Conservation (phyloP, 768 basidiomycete genomes). For the Lentinula sp. region DNA sequence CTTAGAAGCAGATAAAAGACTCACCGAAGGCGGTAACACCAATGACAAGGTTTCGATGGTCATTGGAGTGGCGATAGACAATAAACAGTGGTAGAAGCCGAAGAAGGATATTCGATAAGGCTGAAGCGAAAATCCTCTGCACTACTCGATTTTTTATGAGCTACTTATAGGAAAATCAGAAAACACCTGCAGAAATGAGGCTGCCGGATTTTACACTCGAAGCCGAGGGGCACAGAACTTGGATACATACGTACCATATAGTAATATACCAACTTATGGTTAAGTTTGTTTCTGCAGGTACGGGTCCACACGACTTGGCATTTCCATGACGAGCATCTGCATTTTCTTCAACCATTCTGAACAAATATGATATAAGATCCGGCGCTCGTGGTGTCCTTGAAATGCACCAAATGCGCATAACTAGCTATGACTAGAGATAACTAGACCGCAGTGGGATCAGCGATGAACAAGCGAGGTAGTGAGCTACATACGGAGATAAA, state of each 20-base stretch:
- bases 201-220: background rate
- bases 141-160: background rate
- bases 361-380: too few relatives aligned
- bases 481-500: background rate
- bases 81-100: background rate
- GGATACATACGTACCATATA: background rate
- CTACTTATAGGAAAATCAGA: background rate
- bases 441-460: background rate
- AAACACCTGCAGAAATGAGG: background rate
- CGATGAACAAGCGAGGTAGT: background rate
- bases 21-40: background rate
- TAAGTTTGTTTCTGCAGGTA: background rate
- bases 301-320: too few relatives aligned
- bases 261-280: background rate
- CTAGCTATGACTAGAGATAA: too few relatives aligned
- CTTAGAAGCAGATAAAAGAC: background rate
- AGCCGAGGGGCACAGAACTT: background rate
- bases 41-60: background rate
- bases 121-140: background rate
- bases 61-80: background rate
- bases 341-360: too few relatives aligned
- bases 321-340: too few relatives aligned
- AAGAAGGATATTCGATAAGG: background rate
- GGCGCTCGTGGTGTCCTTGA: too few relatives aligned
- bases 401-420: background rate